Conservation (phyloP, 768 basidiomycete genomes). For the Podaxis pistillaris region DNA sequence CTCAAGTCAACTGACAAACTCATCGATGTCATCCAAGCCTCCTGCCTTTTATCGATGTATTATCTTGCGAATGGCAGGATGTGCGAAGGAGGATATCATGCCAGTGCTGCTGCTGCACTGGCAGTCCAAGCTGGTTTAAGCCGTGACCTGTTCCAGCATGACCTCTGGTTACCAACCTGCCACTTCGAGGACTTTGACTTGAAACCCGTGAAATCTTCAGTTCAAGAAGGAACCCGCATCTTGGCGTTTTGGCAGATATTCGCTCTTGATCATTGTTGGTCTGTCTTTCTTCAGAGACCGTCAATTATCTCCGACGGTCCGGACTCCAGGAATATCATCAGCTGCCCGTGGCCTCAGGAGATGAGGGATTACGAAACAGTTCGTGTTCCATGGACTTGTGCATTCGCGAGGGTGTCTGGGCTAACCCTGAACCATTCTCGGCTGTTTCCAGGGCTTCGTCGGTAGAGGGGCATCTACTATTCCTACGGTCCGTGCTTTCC, state of each 20-base stretch:
- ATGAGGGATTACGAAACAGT: conserved; percentile 73
- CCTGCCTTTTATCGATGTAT: conserved; percentile 72
- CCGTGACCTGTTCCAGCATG: conserved; percentile 32
- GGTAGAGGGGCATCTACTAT: conserved; percentile 43
- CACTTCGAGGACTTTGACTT: conserved; percentile 41
- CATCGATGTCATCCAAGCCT: conserved; percentile 74
- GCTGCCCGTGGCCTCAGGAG: conserved; percentile 75
- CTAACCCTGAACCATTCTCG: conserved; percentile 7
- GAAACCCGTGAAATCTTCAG: conserved; percentile 54
- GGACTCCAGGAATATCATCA: conserved; percentile 56
- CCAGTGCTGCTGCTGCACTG: conserved; percentile 69
- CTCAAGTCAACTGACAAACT: conserved; percentile 53
- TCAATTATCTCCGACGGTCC: conserved; percentile 62
- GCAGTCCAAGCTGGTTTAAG: conserved; percentile 75
- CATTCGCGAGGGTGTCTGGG: conserved; percentile 8
- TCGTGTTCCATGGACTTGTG: conserved; percentile 23
- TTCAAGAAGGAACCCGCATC: conserved; percentile 70
- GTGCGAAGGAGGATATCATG: conserved; percentile 78
- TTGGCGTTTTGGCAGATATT: conserved; percentile 84
- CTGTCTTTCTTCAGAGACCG: conserved; percentile 68
- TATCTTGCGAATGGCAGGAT: conserved; percentile 75
- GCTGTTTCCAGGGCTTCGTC: conserved; percentile 51
- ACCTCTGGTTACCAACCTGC: conserved; percentile 33
- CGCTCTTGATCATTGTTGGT: conserved; percentile 80
- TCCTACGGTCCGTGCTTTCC: conserved; percentile 62